Base-by-base conservation (phyloP, 148 eudicot species). In the Euryodendron excelsum region DNA sequence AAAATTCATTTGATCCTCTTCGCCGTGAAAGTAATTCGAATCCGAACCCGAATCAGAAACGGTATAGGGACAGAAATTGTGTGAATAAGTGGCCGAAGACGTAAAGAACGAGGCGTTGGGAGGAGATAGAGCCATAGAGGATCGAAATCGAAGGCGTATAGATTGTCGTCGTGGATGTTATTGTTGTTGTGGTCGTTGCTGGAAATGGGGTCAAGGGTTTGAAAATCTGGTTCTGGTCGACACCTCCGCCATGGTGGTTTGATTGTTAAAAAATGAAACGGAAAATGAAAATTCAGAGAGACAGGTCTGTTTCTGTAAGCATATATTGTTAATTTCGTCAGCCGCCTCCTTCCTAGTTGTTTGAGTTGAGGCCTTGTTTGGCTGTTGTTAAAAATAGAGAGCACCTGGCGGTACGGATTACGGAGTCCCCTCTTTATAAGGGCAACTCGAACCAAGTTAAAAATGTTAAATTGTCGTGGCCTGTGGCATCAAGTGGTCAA, bases 1-100 rank as follows among this genome's bases (percentile, higher is more conserved):
- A 69, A 85, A 90, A 83, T 85, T 90, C 73, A 84, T 80, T 68
- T 90, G 88, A 76, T 78, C 81, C 36, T 80, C 63, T 37, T 84
- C 66, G 58, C 79, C 41, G 77, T 55, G 82, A 67, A 72, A 65
- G 50, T 36, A 74, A 60, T 84, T 75, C 23, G 84, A 56, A 15
- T 84, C 87, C 23, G 81, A 39, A 25, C 82, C 88, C 33, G 79
- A 44, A n/a, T 71, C 60, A 11, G 64, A 61, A 6, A 77, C 79
- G 50, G 75, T 78, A 11, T 50, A n/a, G 5, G 59, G 21, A 30
- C 63, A 23, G 17, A 8, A 37, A 50, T n/a, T 45, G 72, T 9
- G 17, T 2, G 72, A 39, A 39, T 39, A 53, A n/a, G 53, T 12
- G 31, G 28, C 8, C 52, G 50, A 15, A 72, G 79, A 31, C 0